These are phyloP conservation scores for Venturia aucupariae DNA, from an alignment of 2,329 filamentous ascomycete genomes.

Conservation along the genomic window DNA sequence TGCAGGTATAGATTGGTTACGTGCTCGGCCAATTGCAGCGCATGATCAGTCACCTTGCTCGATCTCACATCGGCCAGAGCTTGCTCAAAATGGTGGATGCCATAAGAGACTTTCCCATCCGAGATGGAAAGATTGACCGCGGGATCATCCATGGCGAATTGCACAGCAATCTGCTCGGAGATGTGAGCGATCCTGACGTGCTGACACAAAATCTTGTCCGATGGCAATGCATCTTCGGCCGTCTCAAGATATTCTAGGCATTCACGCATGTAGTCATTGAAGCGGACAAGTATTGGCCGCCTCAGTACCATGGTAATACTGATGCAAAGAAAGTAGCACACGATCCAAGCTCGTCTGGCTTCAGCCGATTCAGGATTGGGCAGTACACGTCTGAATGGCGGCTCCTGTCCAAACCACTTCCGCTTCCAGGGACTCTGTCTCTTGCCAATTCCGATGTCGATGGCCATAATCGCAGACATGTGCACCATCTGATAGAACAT, in stretches of 20 bases:
- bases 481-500: conserved; percentile 87
- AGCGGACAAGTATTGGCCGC: conserved; percentile 49
- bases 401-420: conserved; percentile 27
- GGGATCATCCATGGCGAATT: conserved; percentile 49
- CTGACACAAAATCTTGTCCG: conserved; percentile 47
- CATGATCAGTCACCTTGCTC: conserved; percentile 10
- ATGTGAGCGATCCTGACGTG: conserved; percentile 51
- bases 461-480: conserved; percentile 69
- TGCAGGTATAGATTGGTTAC: conserved; percentile 41
- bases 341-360: conserved; percentile 49
- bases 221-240: conserved; percentile 47
- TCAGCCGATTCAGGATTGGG: conserved; percentile 46
- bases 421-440: conserved; percentile 21
- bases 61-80: conserved; percentile 30
- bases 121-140: conserved; percentile 43
- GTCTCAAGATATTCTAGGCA: conserved; percentile 48
- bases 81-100: conserved; percentile 45
- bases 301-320: conserved; percentile 51
- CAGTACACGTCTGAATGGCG: conserved; percentile 17
- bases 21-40: conserved; percentile 33
- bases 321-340: conserved; percentile 53
- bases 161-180: conserved; percentile 46
- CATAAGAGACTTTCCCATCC: conserved; percentile 46
- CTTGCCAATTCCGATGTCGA: conserved; percentile 70
- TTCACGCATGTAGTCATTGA: conserved; percentile 53